phyloP scores from a whole-genome alignment of 768 basidiomycete species.

The Russula sp. region DNA sequence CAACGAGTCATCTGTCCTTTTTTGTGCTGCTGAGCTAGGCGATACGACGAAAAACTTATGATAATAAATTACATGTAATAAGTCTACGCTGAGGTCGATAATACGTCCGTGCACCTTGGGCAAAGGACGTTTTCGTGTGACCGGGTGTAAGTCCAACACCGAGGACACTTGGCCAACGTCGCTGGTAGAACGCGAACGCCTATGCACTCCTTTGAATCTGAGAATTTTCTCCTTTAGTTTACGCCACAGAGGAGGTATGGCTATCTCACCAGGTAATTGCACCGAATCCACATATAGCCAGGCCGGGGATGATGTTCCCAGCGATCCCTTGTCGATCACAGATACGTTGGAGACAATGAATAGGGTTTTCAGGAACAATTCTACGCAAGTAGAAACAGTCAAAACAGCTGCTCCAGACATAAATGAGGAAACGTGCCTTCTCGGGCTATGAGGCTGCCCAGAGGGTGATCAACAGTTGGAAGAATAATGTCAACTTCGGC shows the following conservation, averaged over 20 bases:
- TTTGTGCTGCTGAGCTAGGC: background rate
- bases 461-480: constrained; percentile 32
- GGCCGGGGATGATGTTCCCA: constrained; percentile 34
- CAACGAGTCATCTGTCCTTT: background rate
- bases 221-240: background rate
- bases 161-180: constrained; percentile 65
- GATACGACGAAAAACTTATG: background rate
- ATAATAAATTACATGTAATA: constrained; percentile 16
- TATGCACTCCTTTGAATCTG: constrained; percentile 29
- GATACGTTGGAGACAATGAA: constrained; percentile 76
- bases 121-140: constrained; percentile 51
- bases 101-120: constrained; percentile 46
- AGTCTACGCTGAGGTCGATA: constrained; percentile 14
- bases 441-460: constrained; percentile 39
- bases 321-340: constrained; percentile 42
- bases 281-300: constrained; percentile 49
- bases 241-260: background rate
- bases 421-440: constrained; percentile 27
- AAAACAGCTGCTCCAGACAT: constrained; percentile 1
- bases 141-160: constrained; percentile 83
- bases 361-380: constrained; percentile 57
- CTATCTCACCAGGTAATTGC: constrained; percentile 40
- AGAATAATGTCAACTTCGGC: constrained; percentile 64
- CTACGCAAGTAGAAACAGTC: constrained; percentile 35
- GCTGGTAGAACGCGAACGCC: constrained; percentile 59